A percentile compares a stretch with the other conserved stretches of the same genome.
These are phyloP conservation scores for Plantago lanceolata DNA, from an alignment of 305 asterid genomes.

Conservation along the genomic window DNA sequence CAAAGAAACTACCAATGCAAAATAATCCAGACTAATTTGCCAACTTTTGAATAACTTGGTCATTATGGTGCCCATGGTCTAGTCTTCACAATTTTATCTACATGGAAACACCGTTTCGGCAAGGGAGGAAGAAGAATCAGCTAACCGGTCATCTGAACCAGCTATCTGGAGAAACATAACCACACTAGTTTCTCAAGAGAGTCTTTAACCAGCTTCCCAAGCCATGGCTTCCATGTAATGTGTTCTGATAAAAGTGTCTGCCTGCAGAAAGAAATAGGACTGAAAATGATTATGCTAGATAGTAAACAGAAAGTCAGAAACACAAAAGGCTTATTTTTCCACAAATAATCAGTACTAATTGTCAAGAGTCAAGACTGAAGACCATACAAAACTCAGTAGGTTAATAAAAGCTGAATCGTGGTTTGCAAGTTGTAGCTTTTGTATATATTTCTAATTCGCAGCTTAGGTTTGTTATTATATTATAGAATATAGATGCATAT, in stretches of 20 bases:
- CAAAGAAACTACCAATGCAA: slow-evolving; percentile 13
- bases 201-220: not conserved
- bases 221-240: not conserved
- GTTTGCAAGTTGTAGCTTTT: no score
- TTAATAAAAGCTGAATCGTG: not conserved
- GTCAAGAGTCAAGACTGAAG: not conserved
- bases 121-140: slow-evolving; percentile 20
- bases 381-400: not conserved
- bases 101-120: slow-evolving; percentile 24
- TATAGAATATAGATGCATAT: no score
- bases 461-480: no score
- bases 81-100: slow-evolving; percentile 29
- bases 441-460: no score
- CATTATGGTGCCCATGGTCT: slow-evolving; percentile 19
- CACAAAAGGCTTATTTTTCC: no score
- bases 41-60: slow-evolving; percentile 11
- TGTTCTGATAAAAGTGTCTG: not conserved
- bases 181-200: not conserved
- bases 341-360: not conserved
- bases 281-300: not conserved
- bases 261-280: not conserved
- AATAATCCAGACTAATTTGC: not conserved
- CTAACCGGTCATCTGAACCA: slow-evolving; percentile 19
- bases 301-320: not conserved
- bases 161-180: slow-evolving; percentile 19